phyloP scores from a whole-genome alignment of 148 eudicot genomes.

The Rhododendron ovatum region DNA sequence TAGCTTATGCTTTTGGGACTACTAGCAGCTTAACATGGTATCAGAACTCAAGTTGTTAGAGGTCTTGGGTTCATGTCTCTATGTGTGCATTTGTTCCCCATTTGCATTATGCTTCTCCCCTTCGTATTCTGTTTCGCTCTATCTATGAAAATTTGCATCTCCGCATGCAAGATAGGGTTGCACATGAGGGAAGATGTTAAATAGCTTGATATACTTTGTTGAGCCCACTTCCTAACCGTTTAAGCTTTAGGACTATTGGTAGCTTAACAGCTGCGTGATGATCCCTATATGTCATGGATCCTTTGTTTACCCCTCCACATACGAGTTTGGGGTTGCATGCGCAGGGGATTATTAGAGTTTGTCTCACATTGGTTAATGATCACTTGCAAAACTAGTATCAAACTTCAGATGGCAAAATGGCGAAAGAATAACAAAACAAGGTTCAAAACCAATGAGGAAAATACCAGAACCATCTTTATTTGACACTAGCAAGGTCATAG shows the following conservation, averaged over 20 bases:
- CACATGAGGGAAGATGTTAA: no score
- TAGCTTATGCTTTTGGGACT: not conserved
- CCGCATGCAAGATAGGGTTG: no score
- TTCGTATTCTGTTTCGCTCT: no score
- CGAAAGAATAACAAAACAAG: not conserved
- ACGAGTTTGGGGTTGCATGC: not conserved
- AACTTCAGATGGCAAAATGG: not conserved
- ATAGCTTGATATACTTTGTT: no score
- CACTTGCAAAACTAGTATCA: not conserved
- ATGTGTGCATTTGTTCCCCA: not conserved
- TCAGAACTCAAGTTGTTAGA: not conserved
- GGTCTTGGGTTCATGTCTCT: not conserved
- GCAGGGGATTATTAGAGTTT: not conserved
- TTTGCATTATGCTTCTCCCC: no score
- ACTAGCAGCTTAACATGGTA: not conserved
- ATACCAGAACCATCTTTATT: not conserved
- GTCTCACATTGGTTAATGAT: not conserved
- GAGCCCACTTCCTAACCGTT: no score
- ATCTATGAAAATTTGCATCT: no score
- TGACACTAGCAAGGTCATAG: not conserved
- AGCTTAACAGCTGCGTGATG: not conserved
- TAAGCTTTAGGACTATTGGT: not conserved
- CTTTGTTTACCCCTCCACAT: not conserved
- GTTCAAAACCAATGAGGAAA: not conserved
- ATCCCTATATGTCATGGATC: not conserved